Conservation (phyloP, 495 filamentous ascomycete genomes). For the Podospora tetraspora region DNA sequence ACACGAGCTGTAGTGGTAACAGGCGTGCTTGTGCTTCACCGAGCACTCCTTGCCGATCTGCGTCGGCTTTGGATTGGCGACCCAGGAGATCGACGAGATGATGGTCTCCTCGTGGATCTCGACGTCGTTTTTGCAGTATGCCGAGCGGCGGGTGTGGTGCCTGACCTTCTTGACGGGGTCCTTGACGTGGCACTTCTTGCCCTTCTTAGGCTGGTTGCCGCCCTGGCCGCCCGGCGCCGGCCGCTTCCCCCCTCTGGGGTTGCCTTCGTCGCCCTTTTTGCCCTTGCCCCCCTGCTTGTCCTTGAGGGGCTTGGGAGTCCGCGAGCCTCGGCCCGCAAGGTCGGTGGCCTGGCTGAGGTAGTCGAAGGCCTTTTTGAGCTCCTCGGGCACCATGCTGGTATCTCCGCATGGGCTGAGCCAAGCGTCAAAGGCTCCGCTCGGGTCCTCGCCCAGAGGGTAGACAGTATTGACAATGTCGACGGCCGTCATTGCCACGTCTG, state of each 20-base stretch:
- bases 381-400: slow-evolving; percentile 10
- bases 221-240: slow-evolving; percentile 3
- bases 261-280: slow-evolving; percentile 8
- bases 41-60: too few species aligned
- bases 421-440: slow-evolving; percentile 8
- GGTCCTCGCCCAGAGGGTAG: slow-evolving; percentile 10
- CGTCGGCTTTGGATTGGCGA: too few species aligned
- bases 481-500: slow-evolving; percentile 9
- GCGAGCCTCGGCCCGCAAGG: slow-evolving; percentile 1
- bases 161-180: neutral
- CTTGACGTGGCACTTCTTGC: slow-evolving; percentile 4
- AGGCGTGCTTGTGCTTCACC: too few species aligned
- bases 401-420: slow-evolving; percentile 15
- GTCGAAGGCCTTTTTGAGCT: slow-evolving; percentile 10
- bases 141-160: neutral
- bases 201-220: neutral
- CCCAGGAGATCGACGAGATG: too few species aligned
- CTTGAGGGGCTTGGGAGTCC: slow-evolving; percentile 1
- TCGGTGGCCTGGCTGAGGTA: slow-evolving; percentile 8
- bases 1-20: too few species aligned
- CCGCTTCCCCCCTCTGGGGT: slow-evolving; percentile 1
- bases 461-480: slow-evolving; percentile 21
- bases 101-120: too few species aligned
- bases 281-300: slow-evolving; percentile 3
- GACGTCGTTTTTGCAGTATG: too few species aligned